Conservation (phyloP, 148 eudicot genomes). For the Rhododendron kiyosumense region DNA sequence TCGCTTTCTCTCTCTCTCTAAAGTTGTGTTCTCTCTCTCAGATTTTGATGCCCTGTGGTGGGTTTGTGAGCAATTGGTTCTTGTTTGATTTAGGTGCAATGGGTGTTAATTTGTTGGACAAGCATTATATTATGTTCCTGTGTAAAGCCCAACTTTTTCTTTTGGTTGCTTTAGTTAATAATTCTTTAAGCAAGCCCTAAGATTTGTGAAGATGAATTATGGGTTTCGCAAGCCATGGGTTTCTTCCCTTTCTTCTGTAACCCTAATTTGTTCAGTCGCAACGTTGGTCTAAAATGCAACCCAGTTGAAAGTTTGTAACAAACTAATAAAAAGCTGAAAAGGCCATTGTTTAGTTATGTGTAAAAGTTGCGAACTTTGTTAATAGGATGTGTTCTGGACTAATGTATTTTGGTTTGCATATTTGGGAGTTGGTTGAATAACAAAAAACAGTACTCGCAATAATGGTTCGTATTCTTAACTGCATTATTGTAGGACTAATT, state of each 20-base stretch:
- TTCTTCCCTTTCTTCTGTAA: not conserved
- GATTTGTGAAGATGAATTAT: not conserved
- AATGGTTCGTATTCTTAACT: not conserved
- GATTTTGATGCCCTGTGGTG: not conserved
- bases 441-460: not conserved
- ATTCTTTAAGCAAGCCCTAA: not conserved
- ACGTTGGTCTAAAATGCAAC: not conserved
- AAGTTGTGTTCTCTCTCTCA: not conserved
- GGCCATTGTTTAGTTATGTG: not conserved
- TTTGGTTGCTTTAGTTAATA: not conserved
- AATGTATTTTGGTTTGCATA: not conserved
- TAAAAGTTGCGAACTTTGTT: not conserved
- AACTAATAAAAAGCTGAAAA: constrained; percentile 1
- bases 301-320: not conserved
- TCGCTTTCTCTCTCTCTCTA: not conserved
- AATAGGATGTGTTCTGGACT: not conserved
- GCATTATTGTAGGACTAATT: not conserved
- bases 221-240: not conserved
- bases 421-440: not conserved
- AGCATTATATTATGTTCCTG: not conserved
- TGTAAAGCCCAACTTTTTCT: not conserved
- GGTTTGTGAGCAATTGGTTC: not conserved
- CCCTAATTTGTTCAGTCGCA: not conserved
- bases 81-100: constrained; percentile 1
- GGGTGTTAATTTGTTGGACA: not conserved